phyloP scores from a whole-genome alignment of 192 early-diverging fungal genomes.

The Allomyces javanicus region DNA sequence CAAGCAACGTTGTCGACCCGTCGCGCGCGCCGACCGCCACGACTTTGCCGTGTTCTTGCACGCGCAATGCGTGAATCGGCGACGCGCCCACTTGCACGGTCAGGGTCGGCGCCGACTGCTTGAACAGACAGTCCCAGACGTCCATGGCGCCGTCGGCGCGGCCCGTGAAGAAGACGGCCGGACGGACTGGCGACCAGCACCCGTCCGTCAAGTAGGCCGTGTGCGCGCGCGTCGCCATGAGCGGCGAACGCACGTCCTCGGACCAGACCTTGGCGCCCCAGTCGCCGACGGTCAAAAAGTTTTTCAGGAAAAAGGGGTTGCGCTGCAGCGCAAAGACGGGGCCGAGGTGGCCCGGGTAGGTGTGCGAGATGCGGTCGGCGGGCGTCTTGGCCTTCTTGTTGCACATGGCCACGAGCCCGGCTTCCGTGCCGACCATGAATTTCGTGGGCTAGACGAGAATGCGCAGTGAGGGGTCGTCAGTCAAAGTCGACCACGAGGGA shows the following conservation, averaged over 20 bases:
- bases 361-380: slow-evolving; percentile 33
- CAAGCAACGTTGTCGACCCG: slow-evolving; percentile 30
- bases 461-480: no score
- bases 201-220: slow-evolving; percentile 31
- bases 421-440: slow-evolving; percentile 42
- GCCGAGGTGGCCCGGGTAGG: slow-evolving; percentile 35
- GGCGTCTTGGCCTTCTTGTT: slow-evolving; percentile 45
- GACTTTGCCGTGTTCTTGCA: slow-evolving; percentile 34
- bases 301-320: slow-evolving; percentile 43
- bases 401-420: slow-evolving; percentile 39
- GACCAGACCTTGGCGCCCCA: slow-evolving; percentile 39
- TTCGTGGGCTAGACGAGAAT: slow-evolving; percentile 27
- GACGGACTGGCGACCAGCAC: slow-evolving; percentile 34
- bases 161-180: slow-evolving; percentile 34
- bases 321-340: slow-evolving; percentile 20
- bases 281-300: slow-evolving; percentile 38
- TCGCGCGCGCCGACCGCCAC: slow-evolving; percentile 30
- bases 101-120: slow-evolving; percentile 34
- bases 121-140: slow-evolving; percentile 37
- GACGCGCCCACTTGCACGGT: slow-evolving; percentile 28
- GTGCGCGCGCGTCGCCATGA: slow-evolving; percentile 29
- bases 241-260: slow-evolving; percentile 34
- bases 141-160: slow-evolving; percentile 36
- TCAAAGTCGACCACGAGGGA: no score
- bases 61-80: slow-evolving; percentile 33